Evolutionary conservation across 2,329 filamentous ascomycete species (phyloP).

Genomic region (Calonectria pteridis): DNA sequence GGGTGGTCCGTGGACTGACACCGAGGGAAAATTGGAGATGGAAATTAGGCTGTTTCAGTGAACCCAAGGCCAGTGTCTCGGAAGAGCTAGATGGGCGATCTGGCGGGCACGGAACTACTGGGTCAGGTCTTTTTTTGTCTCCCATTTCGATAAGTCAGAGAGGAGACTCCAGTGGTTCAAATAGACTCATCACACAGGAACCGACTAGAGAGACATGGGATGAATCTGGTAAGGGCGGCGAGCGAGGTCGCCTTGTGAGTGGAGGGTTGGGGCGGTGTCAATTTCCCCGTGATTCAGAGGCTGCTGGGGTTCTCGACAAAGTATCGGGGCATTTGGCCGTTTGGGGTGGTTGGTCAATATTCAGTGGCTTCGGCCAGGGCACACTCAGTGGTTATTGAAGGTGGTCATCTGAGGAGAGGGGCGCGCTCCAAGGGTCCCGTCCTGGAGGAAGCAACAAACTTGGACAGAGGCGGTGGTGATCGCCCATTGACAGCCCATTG

Average conservation of each 20-base stretch:
- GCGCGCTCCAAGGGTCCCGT: not conserved
- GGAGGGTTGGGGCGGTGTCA: conserved; percentile 12
- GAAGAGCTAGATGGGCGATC: not conserved
- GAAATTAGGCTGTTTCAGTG: conserved; percentile 44
- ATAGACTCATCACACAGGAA: not conserved
- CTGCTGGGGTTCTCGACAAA: not conserved
- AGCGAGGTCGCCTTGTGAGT: not conserved
- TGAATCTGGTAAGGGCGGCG: conserved; percentile 2
- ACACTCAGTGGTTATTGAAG: not conserved
- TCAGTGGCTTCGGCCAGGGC: not conserved
- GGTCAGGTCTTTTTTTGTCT: not conserved
- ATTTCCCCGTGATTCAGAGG: conserved; percentile 26
- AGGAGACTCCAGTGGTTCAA: not conserved
- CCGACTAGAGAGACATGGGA: not conserved
- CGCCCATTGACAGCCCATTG: conserved; percentile 7
- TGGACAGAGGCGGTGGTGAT: conserved; percentile 10
- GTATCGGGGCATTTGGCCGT: conserved; percentile 26
- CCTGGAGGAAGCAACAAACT: not conserved
- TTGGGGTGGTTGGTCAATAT: conserved; percentile 23
- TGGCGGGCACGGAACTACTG: not conserved
- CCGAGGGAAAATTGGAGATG: not conserved
- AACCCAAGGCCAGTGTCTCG: conserved; percentile 15
- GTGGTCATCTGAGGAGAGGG: not conserved
- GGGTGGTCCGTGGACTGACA: conserved; percentile 12
- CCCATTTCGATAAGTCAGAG: not conserved